A percentile compares a stretch with the other conserved stretches of the same genome.
Evolutionary conservation across 352 stramenopile genomes (phyloP).

Genomic region (Phytophthora crassamura): DNA sequence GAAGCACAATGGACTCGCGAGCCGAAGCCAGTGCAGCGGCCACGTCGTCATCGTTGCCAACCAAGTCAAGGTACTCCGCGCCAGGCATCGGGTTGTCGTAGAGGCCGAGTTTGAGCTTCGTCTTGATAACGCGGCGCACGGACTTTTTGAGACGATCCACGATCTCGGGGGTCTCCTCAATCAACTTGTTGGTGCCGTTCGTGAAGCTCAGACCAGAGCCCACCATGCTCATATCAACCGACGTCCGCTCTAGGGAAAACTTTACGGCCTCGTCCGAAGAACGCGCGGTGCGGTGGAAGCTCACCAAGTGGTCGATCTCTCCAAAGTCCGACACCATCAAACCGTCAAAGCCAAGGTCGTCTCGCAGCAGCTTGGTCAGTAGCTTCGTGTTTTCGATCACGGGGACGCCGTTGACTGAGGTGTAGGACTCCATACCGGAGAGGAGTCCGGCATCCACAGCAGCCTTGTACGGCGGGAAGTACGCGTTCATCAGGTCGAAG

Average conservation of each 20-base stretch:
- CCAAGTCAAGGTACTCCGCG: slow-evolving; percentile 35
- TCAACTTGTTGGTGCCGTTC: slow-evolving; percentile 16
- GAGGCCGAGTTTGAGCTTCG: slow-evolving; percentile 66
- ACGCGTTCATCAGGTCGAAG: slow-evolving; percentile 15
- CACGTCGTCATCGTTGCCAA: slow-evolving; percentile 50
- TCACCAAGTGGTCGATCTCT: slow-evolving; percentile 83
- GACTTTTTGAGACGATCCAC: slow-evolving; percentile 52
- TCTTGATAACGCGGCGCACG: slow-evolving; percentile 56
- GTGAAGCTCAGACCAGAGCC: slow-evolving; percentile 4
- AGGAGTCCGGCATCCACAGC: slow-evolving; percentile 14
- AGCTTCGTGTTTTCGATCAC: slow-evolving; percentile 18
- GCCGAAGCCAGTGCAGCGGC: slow-evolving; percentile 50
- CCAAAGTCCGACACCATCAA: slow-evolving; percentile 82
- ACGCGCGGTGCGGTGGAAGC: slow-evolving; percentile 38
- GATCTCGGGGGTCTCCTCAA: slow-evolving; percentile 44
- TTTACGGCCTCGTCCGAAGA: slow-evolving; percentile 6
- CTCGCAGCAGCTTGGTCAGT: slow-evolving; percentile 8
- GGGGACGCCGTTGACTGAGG: slow-evolving; percentile 15
- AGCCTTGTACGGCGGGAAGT: slow-evolving; percentile 18
- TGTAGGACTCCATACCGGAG: slow-evolving; percentile 17
- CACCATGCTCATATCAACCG: slow-evolving; percentile 19
- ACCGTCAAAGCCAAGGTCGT: slow-evolving; percentile 13
- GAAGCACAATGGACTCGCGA: slow-evolving; percentile 24
- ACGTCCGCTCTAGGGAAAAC: slow-evolving; percentile 5
- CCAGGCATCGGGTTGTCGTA: slow-evolving; percentile 63